Evolutionary conservation across 768 basidiomycete species (phyloP), one percentile per base, ranked within the genome.

Genomic region (Tricholoma hemisulphureum): DNA sequence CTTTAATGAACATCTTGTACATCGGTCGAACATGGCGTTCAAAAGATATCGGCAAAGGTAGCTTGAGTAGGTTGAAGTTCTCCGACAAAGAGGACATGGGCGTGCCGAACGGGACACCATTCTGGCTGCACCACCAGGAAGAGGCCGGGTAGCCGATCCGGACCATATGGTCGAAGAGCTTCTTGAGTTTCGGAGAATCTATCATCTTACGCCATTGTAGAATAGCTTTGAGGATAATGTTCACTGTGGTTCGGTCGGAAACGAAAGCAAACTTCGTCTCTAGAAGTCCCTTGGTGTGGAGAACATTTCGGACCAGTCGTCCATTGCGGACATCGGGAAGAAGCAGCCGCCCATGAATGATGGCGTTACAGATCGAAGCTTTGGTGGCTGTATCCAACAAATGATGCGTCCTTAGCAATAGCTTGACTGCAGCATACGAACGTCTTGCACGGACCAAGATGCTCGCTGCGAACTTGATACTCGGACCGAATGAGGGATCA

Each of bases 1-100:
- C 84, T 63, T 80, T 84, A 64, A 88, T 82, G 70, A 92, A 85
- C 83, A 85, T 85, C 74, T 79, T 86, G 69, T 86, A 87, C 69
- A 92, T 65, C 39, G 90, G 90, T 57, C 76, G 73, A n/a, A 84
- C 77, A 66, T 91, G 87, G 56, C 72, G 76, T 56, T 76, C 73
- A 54, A 85, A 87, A 3, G 80, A 83, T 55, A 87, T 74, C 20
- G 72, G 70, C 37, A 74, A 55, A n/a, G 73, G 58, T 18, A 82
- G 66, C 35, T 69, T 68, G 9, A 79, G 73, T n/a, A 80, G 41
- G n/a, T 65, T 53, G 16, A 78, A 49, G 20, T 54, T 56, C 13
- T 57, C 26, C n/a, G 51, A 20, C 11, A 37, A 24, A 23, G 46
- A 45, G 26, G 61, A 61, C 8, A 61, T 67, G 10, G 63, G 70